These are phyloP conservation scores for Xylaria sp. DNA, from an alignment of 2,329 filamentous ascomycete genomes.

Conservation along the genomic window DNA sequence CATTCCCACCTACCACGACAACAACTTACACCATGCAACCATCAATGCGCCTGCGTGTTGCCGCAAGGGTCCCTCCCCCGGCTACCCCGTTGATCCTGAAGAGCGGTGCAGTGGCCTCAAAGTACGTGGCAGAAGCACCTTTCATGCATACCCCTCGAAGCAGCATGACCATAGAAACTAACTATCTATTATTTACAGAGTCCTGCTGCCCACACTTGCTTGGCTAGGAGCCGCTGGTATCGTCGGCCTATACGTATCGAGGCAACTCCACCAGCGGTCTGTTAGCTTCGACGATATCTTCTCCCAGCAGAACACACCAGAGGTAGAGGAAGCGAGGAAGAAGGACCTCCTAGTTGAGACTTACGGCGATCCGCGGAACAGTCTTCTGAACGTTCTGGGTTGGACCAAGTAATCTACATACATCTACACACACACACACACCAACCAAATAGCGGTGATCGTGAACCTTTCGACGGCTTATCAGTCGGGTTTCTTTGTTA, in stretches of 20 bases:
- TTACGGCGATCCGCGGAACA: constrained; percentile 41
- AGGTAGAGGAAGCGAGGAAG: constrained; percentile 37
- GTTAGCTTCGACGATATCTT: constrained; percentile 39
- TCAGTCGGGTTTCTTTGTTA: constrained; percentile 10
- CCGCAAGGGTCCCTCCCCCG: constrained; percentile 27
- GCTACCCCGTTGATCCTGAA: constrained; percentile 20
- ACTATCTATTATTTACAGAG: background rate
- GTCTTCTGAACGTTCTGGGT: constrained; percentile 40
- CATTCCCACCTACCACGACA: background rate
- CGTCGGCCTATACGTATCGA: constrained; percentile 35
- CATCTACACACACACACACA: too few species aligned
- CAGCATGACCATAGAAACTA: background rate
- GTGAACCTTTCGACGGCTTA: background rate
- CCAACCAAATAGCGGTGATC: background rate
- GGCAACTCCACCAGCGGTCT: constrained; percentile 32
- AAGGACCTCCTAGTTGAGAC: constrained; percentile 33
- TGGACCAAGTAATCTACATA: constrained; percentile 35
- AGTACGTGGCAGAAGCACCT: constrained; percentile 26
- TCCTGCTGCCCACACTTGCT: constrained; percentile 21
- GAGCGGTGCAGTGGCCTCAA: constrained; percentile 31
- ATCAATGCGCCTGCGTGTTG: constrained; percentile 31
- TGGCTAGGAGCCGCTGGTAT: constrained; percentile 28
- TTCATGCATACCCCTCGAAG: background rate
- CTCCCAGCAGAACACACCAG: constrained; percentile 41
- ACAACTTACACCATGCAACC: constrained; percentile 25